Conservation (phyloP, 176 grass and related monocot species). For the Avena atlantica region DNA sequence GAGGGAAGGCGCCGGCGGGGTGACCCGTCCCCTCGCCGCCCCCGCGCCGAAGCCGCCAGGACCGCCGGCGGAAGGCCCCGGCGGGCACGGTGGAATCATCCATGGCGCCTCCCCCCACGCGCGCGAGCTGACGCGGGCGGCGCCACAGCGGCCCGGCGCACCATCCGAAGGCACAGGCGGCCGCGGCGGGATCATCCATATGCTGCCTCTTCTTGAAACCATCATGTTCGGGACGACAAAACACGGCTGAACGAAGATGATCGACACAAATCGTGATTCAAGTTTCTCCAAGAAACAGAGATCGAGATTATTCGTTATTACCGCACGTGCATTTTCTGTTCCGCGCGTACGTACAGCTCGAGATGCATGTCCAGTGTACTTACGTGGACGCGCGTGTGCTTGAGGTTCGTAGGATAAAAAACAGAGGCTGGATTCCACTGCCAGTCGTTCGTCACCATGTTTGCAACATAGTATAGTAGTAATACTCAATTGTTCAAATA, state of each 20-base stretch:
- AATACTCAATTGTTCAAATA: no score
- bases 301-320: neutral
- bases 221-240: neutral
- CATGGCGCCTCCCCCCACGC: neutral
- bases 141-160: neutral
- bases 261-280: neutral
- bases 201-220: neutral
- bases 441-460: neutral
- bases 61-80: neutral
- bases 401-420: neutral
- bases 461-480: no score
- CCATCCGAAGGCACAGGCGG: neutral
- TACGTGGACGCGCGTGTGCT: neutral
- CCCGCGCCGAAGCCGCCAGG: neutral
- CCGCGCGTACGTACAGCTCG: neutral
- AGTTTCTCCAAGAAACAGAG: neutral
- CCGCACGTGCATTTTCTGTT: neutral
- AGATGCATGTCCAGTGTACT: neutral
- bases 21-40: neutral
- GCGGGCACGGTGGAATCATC: slow-evolving; percentile 1
- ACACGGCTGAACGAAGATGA: neutral
- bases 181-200: slow-evolving; percentile 13
- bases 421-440: neutral
- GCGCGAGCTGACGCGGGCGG: neutral
- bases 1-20: neutral